Conservation (phyloP, 352 stramenopile species). For the Globisporangium iwayamae region DNA sequence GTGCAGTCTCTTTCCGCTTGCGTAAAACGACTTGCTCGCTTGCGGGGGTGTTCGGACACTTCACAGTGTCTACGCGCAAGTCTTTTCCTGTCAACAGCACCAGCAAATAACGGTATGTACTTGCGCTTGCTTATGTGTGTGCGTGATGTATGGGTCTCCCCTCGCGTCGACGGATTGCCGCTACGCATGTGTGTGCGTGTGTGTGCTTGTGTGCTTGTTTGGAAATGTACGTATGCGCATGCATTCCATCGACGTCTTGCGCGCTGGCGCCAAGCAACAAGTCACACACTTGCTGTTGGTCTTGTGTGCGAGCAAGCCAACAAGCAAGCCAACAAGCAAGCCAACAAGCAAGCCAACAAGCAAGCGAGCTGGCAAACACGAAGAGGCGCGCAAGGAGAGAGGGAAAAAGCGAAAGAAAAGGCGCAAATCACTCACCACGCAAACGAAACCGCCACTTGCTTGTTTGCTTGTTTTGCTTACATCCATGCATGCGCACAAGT, state of each 20-base stretch:
- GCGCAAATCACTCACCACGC: not conserved
- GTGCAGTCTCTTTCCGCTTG: conserved; percentile 5
- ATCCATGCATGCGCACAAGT: not conserved
- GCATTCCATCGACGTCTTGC: not conserved
- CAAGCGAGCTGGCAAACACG: not conserved
- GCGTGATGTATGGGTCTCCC: not conserved
- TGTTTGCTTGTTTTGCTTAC: not conserved
- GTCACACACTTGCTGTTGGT: not conserved
- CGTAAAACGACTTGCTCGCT: conserved; percentile 1
- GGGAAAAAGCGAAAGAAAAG: not conserved
- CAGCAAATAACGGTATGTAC: conserved; percentile 6
- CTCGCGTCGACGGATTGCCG: not conserved
- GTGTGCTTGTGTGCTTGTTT: not conserved
- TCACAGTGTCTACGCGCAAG: not conserved
- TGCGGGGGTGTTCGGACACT: not conserved
- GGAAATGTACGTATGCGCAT: not conserved
- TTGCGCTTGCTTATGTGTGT: not conserved
- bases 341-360: not conserved
- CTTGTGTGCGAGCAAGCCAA: conserved; percentile 6
- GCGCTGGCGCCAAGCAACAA: not conserved
- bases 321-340: not conserved
- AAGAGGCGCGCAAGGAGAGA: not conserved
- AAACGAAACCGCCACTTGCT: conserved; percentile 7
- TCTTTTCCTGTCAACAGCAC: not conserved
- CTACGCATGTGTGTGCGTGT: not conserved